Base-by-base conservation (phyloP, 495 filamentous ascomycete species). In the Amphirosellinia nigrospora region DNA sequence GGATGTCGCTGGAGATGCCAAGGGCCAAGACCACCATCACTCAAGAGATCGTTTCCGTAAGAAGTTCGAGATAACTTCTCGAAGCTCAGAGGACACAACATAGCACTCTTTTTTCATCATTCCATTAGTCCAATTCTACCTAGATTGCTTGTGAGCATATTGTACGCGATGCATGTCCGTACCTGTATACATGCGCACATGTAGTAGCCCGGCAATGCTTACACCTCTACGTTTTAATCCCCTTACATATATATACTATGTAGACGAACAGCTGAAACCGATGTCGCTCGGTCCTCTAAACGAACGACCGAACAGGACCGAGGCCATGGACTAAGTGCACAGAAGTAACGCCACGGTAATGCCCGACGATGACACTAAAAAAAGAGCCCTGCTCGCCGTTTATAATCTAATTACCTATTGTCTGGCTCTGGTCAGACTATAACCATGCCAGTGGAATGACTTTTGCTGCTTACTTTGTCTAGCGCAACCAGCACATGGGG, bases 321-420 rank as follows among this genome's bases (percentile, higher is more conserved):
- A 65, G 45, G 63, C 10, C 16, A 28, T 53, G 63, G 63, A 65
- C 28, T 32, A 8, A 10, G 63, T 45, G n/a, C 28, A n/a, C n/a
- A n/a, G n/a, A n/a, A n/a, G n/a, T n/a, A 65, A 53, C 63, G 46
- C 63, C 46, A 65, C 63, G 63, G 63, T 32, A 26, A 65, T 39
- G 45, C 63, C 63, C 46, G 46, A 61, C 36, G 23, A 61, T 41
- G 11, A 6, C 56, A 60, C 56, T 39, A 43, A 3, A 61, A 11
- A 60, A 38, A 15, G 34, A 30, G 5, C 55, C 55, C 58, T 61
- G 58, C 21, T 63, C 15, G 21, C 7, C 26, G 39, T 63, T 43
- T 30, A 63, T 63, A 63, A 63, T 63, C 38, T 63, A 46, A 63
- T 63, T 63, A 63, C 60, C 26, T 48, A 41, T 58, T 58, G 55